Evolutionary conservation across 805 yeast species (phyloP).

Genomic region (Torulaspora microellipsoides): DNA sequence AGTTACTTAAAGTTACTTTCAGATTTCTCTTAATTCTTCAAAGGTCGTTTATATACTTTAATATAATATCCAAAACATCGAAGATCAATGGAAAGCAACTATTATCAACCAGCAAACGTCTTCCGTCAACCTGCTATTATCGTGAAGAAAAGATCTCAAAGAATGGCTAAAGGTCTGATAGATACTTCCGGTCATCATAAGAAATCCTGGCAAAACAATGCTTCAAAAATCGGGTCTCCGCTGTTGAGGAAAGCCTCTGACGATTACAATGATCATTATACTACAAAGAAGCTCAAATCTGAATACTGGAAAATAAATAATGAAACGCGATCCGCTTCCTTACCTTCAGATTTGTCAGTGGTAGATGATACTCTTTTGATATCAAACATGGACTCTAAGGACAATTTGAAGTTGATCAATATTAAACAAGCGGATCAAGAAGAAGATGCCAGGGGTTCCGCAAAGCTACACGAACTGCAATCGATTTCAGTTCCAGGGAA

Average conservation of each 20-base stretch:
- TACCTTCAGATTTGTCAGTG: conserved; percentile 16
- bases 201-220: conserved; percentile 23
- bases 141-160: conserved; percentile 15
- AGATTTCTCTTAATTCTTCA: too few species aligned
- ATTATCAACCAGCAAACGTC: conserved; percentile 25
- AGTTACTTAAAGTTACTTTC: too few species aligned
- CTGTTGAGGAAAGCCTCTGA: conserved; percentile 26
- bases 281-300: conserved; percentile 25
- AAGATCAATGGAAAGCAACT: conserved; percentile 7
- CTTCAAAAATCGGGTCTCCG: conserved; percentile 20
- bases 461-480: conserved; percentile 20
- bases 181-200: conserved; percentile 7
- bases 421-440: conserved; percentile 3
- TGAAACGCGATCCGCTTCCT: conserved; percentile 2
- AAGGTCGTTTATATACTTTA: too few species aligned
- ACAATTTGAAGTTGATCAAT: conserved; percentile 21
- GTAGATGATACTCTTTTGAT: conserved; percentile 16
- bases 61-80: too few species aligned
- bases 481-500: conserved; percentile 26
- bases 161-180: neutral
- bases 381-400: conserved; percentile 13
- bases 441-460: neutral
- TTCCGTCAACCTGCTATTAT: conserved; percentile 29
- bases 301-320: conserved; percentile 22
- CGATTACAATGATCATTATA: conserved; percentile 28